Evolutionary conservation across 23 red algal species (phyloP).

Genomic region (Gracilaria gracilis): DNA sequence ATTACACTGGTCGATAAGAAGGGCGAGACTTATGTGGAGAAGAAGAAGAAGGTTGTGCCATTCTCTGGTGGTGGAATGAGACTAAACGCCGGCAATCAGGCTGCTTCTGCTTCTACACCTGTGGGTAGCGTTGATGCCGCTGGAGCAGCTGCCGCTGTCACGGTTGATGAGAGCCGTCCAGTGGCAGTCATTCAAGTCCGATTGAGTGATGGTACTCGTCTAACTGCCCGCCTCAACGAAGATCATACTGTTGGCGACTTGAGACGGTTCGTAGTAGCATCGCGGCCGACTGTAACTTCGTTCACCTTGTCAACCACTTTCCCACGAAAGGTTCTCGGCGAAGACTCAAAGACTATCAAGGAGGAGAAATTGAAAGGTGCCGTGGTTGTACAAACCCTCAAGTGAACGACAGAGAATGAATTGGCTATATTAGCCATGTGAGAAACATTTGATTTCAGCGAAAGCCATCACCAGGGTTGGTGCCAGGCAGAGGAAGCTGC

Average conservation of each 20-base stretch:
- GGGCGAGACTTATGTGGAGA: conserved; percentile 80
- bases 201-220: conserved; percentile 85
- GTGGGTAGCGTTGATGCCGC: not conserved
- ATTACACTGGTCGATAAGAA: conserved; percentile 90
- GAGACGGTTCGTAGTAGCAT: conserved; percentile 57
- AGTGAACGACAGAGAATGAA: not conserved
- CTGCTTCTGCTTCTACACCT: not conserved
- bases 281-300: conserved; percentile 35
- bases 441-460: not conserved
- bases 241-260: conserved; percentile 87
- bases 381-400: conserved; percentile 88
- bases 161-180: conserved; percentile 74
- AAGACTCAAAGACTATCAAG: conserved; percentile 78
- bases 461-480: not conserved
- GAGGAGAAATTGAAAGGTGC: conserved; percentile 89
- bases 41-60: conserved; percentile 69
- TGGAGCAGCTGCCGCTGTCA: conserved; percentile 34
- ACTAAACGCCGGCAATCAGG: conserved; percentile 47
- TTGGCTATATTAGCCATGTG: not conserved
- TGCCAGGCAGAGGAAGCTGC: not conserved
- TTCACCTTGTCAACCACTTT: conserved; percentile 85
- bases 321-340: conserved; percentile 81
- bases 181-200: conserved; percentile 87
- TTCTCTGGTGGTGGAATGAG: conserved; percentile 89
- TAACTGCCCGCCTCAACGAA: conserved; percentile 85